Percentiles rank a stretch among this genome's conserved stretches.
Conservation (phyloP, 805 yeast species). For the Suhomyces xylopsoci region DNA sequence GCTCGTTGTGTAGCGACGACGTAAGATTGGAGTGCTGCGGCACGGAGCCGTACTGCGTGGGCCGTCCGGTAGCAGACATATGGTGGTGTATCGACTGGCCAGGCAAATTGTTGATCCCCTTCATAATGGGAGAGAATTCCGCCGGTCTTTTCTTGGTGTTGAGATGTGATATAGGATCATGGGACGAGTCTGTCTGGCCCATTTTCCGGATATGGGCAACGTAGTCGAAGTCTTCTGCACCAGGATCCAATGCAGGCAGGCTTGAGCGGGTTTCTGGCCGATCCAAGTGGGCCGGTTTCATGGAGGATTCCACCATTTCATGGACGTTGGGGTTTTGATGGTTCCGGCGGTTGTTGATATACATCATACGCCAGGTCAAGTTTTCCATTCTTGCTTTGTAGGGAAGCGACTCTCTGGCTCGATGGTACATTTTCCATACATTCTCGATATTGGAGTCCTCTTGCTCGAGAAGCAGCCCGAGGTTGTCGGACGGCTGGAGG, state of each 20-base stretch:
- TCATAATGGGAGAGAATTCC: conserved; percentile 19
- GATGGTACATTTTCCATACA: conserved; percentile 79
- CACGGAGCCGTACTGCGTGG: neutral
- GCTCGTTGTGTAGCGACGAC: conserved; percentile 16
- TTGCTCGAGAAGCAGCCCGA: conserved; percentile 1
- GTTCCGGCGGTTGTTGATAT: conserved; percentile 28
- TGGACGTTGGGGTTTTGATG: neutral
- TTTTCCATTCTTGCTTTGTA: conserved; percentile 77
- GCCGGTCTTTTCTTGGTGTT: conserved; percentile 19
- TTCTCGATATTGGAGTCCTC: conserved; percentile 19
- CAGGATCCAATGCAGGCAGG: conserved; percentile 12
- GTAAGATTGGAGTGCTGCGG: conserved; percentile 12
- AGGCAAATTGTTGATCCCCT: conserved; percentile 3
- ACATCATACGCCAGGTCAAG: conserved; percentile 86
- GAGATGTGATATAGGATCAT: neutral
- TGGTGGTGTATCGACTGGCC: neutral
- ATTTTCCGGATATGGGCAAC: conserved; percentile 61
- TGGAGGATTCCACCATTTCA: neutral
- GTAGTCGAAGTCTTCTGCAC: conserved; percentile 55
- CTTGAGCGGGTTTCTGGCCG: neutral
- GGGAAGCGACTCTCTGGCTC: conserved; percentile 72
- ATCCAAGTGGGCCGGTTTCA: neutral
- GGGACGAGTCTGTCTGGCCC: conserved; percentile 38
- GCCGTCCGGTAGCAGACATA: neutral
- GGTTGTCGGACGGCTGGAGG: neutral